Base-by-base conservation (phyloP, 345 rosid genomes). In the Populus alba region DNA sequence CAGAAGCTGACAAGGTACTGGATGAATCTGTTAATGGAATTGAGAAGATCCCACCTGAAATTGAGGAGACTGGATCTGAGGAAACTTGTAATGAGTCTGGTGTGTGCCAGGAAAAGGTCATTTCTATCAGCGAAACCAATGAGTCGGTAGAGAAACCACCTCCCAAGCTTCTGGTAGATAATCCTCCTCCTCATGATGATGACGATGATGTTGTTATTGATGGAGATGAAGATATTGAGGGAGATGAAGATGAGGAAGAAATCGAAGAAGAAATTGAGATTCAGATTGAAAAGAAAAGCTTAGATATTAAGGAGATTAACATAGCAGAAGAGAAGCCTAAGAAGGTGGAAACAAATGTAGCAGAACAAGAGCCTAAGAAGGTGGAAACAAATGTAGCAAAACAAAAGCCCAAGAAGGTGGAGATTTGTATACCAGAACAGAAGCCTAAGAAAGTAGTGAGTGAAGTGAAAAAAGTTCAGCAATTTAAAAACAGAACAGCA, bases 261-360 rank as follows among this genome's bases (percentile, higher is more conserved):
- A 65, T 67, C 22, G 82, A 76, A 17, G 88, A 84, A 0, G 87
- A 73, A 45, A 65, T 67, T 16, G 85, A 86, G 66, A 59, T 27
- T 68, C 88, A 79, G 45, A 39, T 67, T 53, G 89, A 88, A 75
- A 80, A 29, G 49, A 55, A 84, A 70, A 88, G 74, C 65, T 43
- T 85, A 73, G 96, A 88, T 57, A 76, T 89, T 20, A 88, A 89
- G 83, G 92, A 94, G 73, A 87, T 90, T 75, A 83, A 78, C 75
- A 43, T 74, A 49, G 18, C 83, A 35, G 85, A 84, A 68, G 77
- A 80, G 76, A 78, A 78, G 70, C 77, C 72, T 2, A 33, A 63
- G 62, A 79, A 80, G 15, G 79, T 72, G 16, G 69, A 16, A 66
- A 59, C 3, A 53, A 72, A 37, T 49, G 6, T 61, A 53, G 16